Evolutionary conservation across 2,329 filamentous ascomycete genomes (phyloP), one percentile per base, ranked within the genome.

Genomic region (Akanthomyces uredinophilus): DNA sequence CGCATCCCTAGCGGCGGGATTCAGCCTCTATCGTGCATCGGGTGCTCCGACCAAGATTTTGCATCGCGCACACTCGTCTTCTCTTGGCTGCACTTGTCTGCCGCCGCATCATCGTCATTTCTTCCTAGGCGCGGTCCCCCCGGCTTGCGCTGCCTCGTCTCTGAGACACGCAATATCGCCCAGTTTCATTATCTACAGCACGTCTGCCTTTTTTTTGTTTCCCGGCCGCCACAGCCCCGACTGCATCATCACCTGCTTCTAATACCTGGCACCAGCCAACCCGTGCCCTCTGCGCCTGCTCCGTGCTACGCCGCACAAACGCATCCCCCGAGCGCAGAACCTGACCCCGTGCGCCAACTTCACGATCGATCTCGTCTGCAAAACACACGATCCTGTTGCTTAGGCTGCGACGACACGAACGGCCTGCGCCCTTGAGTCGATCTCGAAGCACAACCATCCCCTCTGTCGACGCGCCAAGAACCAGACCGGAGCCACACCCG

Each of bases 151-250:
- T 41, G 60, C 32, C 22, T 56, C 37, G 32, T 24, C 46, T 61
- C 59, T 53, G 60, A 62, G 60, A 62, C 60, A 62, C 10, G 32
- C 46, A 46, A 52, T 47, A 62, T 57, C 52, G 53, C 7, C 46
- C 29, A 58, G 47, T 58, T 46, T 57, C 53, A 58, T 62, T 51
- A 32, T 62, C 60, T 50, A 43, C 47, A 53, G 11, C 37, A 52
- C 50, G 51, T 11, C 58, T 61, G 50, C 58, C 22, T 11, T 47
- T 51, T 47, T 51, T 51, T 20, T 49, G 14, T 13, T 39, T 35
- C 44, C 20, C 22, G 43, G 32, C 39, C 52, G 35, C 60, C 37
- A 29, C 49, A 49, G 27, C 41, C 22, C 49, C 43, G 43, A 24
- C 24, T 7, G 43, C 43, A 24, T 41, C 50, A 54, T 16, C 37